phyloP scores from a whole-genome alignment of 179 eudicot genomes.

The Vitellaria paradoxa region DNA sequence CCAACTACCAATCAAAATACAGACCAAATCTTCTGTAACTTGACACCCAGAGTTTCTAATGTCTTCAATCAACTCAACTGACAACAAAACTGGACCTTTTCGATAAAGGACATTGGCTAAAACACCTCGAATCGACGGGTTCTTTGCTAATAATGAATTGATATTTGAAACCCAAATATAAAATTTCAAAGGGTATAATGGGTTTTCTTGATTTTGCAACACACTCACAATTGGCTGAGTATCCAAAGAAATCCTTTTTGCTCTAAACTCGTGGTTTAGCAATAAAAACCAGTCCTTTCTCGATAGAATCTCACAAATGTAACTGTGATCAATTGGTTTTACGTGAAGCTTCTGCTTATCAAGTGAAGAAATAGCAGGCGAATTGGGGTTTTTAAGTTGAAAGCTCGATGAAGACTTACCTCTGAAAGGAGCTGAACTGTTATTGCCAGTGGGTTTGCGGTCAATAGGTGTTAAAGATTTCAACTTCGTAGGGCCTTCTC shows the following conservation, averaged over 20 bases:
- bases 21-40: constrained; percentile 64
- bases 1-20: constrained; percentile 85
- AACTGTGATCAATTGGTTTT: constrained; percentile 46
- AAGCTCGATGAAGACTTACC: constrained; percentile 33
- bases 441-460: constrained; percentile 14
- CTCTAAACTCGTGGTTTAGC: constrained; percentile 67
- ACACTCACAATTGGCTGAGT: constrained; percentile 52
- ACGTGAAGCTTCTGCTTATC: constrained; percentile 3
- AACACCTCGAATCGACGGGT: constrained; percentile 49
- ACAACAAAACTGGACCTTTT: constrained; percentile 76
- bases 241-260: constrained; percentile 50
- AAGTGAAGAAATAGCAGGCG: constrained; percentile 19
- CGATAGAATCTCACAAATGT: constrained; percentile 49
- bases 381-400: constrained; percentile 20
- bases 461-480: not conserved
- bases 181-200: constrained; percentile 50
- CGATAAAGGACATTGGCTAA: constrained; percentile 52
- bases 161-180: constrained; percentile 73
- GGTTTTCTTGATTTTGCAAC: constrained; percentile 77
- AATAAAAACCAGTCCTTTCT: constrained; percentile 82
- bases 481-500: constrained; percentile 21
- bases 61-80: constrained; percentile 56
- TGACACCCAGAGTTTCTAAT: constrained; percentile 51
- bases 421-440: not conserved
- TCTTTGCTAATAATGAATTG: constrained; percentile 39